Evolutionary conservation across 2,329 filamentous ascomycete genomes (phyloP).

Genomic region (Pseudogymnoascus sp.): DNA sequence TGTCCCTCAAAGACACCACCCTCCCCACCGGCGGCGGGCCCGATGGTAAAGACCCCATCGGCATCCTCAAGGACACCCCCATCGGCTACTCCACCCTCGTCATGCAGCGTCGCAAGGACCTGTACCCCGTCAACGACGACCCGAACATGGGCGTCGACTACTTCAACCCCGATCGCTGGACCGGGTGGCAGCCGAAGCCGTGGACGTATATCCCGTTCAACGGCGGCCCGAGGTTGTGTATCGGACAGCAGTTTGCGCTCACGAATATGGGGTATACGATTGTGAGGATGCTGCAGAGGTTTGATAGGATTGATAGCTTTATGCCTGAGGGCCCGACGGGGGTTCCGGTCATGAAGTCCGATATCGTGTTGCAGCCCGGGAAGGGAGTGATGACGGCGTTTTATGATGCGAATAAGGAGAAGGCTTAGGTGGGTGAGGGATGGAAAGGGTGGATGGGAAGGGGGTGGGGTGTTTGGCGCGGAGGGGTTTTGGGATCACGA

Average conservation of each 20-base stretch:
- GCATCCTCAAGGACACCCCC: slow-evolving; percentile 56
- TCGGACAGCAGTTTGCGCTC: slow-evolving; percentile 74
- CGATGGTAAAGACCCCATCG: slow-evolving; percentile 52
- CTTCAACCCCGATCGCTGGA: slow-evolving; percentile 63
- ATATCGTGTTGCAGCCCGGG: slow-evolving; percentile 52
- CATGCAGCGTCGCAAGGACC: slow-evolving; percentile 62
- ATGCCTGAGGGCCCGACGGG: slow-evolving; percentile 49
- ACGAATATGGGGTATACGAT: slow-evolving; percentile 70
- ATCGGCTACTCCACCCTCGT: slow-evolving; percentile 60
- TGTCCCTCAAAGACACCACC: slow-evolving; percentile 63
- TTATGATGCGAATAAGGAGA: slow-evolving; percentile 34
- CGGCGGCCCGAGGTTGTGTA: slow-evolving; percentile 64
- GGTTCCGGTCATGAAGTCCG: slow-evolving; percentile 44
- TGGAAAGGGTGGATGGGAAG: background rate
- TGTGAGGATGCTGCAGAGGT: slow-evolving; percentile 64
- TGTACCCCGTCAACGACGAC: slow-evolving; percentile 46
- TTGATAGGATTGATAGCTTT: slow-evolving; percentile 51
- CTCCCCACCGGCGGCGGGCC: slow-evolving; percentile 64
- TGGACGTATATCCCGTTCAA: slow-evolving; percentile 73
- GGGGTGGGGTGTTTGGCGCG: background rate
- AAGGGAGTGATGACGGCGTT: slow-evolving; percentile 52
- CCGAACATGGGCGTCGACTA: slow-evolving; percentile 38
- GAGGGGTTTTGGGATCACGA: background rate
- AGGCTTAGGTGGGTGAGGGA: background rate
- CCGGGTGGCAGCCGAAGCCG: slow-evolving; percentile 50